Percentiles rank a stretch among this genome's conserved stretches.
These are phyloP conservation scores for Phlyctochytrium bullatum DNA, from an alignment of 192 early-diverging fungal species.

Conservation along the genomic window DNA sequence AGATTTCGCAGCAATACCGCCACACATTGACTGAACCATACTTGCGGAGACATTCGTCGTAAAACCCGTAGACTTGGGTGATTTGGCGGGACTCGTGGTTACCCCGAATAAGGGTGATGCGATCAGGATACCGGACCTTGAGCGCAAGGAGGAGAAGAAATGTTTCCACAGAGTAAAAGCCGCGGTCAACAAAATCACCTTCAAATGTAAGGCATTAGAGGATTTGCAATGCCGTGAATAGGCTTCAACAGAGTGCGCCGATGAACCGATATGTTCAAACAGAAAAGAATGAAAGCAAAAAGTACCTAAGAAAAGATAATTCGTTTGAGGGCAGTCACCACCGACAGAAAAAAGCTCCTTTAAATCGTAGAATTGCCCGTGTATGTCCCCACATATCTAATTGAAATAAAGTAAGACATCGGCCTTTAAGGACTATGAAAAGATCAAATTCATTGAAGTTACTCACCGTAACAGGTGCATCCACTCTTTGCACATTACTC, in stretches of 20 bases:
- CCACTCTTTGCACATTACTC: constrained; percentile 91
- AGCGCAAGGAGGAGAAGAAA: constrained; percentile 92
- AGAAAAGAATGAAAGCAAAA: not conserved
- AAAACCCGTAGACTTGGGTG: constrained; percentile 99
- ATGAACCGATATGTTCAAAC: constrained; percentile 3
- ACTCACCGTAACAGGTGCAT: constrained; percentile 89
- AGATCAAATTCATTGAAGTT: not conserved
- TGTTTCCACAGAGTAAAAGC: constrained; percentile 98
- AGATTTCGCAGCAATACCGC: constrained; percentile 96
- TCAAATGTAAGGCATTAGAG: not conserved
- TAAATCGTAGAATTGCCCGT: constrained; percentile 99
- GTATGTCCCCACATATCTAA: constrained; percentile 98
- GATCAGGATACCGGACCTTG: constrained; percentile 65
- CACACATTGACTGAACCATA: constrained; percentile 98
- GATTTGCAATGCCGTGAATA: too few species aligned
- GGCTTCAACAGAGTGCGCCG: too few species aligned
- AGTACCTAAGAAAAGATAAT: constrained; percentile 99
- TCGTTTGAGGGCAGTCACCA: constrained; percentile 94
- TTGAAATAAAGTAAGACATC: too few species aligned
- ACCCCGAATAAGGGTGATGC: constrained; percentile 92
- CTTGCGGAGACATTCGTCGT: constrained; percentile 98
- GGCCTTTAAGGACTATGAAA: too few species aligned
- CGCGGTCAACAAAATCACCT: constrained; percentile 98
- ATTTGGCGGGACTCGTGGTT: constrained; percentile 99
- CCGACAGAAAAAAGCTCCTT: constrained; percentile 94